phyloP scores from a whole-genome alignment of 1,284 basidiomycete genomes.

The Sphagnurus paluster region DNA sequence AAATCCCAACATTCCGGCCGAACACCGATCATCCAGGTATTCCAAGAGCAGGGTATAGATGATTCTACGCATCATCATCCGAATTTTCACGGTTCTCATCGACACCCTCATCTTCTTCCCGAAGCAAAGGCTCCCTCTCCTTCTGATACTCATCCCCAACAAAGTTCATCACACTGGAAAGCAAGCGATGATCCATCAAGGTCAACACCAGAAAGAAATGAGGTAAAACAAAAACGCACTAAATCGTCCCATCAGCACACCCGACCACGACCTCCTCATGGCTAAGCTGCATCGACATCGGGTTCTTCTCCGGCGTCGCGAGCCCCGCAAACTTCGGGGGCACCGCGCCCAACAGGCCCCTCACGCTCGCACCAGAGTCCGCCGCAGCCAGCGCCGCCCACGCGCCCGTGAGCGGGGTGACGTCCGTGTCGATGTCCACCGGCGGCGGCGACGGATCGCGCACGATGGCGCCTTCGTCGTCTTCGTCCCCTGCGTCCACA shows the following conservation, averaged over 20 bases:
- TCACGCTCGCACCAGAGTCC: constrained; percentile 36
- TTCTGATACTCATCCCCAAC: constrained; percentile 63
- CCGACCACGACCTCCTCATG: constrained; percentile 86
- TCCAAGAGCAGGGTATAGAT: neutral
- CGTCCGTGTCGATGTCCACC: constrained; percentile 62
- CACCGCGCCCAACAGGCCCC: constrained; percentile 59
- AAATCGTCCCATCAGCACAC: constrained; percentile 86
- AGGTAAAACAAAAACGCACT: constrained; percentile 49
- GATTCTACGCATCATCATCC: neutral
- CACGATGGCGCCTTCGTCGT: constrained; percentile 18
- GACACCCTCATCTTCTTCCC: neutral
- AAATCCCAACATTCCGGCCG: neutral
- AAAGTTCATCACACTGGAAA: constrained; percentile 70
- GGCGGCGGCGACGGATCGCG: constrained; percentile 20
- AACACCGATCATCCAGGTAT: too few relatives aligned
- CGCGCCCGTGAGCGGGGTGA: constrained; percentile 62
- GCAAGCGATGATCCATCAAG: constrained; percentile 1
- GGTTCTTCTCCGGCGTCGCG: constrained; percentile 82
- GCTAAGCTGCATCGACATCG: constrained; percentile 85
- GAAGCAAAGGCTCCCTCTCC: constrained; percentile 14
- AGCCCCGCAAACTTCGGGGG: constrained; percentile 70
- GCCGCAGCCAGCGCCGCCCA: constrained; percentile 63
- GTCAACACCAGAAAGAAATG: constrained; percentile 7
- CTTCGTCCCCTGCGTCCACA: too few relatives aligned
- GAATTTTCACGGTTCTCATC: neutral